Conservation (phyloP, 257 asterid genomes). For the Solanum neorickii region DNA sequence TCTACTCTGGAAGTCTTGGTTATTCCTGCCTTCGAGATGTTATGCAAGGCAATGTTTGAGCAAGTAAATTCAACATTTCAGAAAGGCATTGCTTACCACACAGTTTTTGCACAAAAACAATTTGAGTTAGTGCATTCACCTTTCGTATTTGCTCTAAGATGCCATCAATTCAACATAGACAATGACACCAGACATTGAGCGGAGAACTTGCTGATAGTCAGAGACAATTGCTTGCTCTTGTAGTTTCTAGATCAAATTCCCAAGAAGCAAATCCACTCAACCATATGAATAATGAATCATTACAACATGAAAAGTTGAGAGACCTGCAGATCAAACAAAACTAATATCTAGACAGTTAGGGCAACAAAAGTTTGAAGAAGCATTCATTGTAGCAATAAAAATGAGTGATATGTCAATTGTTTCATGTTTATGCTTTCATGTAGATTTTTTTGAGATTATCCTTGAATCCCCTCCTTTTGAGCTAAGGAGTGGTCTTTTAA, state of each 20-base stretch:
- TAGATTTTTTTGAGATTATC: constrained; percentile 64
- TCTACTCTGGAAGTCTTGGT: constrained; percentile 69
- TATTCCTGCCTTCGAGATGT: constrained; percentile 82
- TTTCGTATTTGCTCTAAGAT: constrained; percentile 62
- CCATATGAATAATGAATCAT: constrained; percentile 79
- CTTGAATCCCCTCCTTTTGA: constrained; percentile 63
- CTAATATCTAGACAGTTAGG: constrained; percentile 65
- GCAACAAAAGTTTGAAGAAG: constrained; percentile 83
- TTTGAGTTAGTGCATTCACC: constrained; percentile 74
- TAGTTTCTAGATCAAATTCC: constrained; percentile 45
- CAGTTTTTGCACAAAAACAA: constrained; percentile 60
- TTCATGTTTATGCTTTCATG: constrained; percentile 95
- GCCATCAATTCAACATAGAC: constrained; percentile 73
- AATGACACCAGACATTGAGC: constrained; percentile 61
- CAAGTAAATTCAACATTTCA: no score
- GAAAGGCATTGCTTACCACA: constrained; percentile 66
- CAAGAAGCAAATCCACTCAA: constrained; percentile 43
- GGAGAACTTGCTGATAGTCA: constrained; percentile 83
- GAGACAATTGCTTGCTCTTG: constrained; percentile 62
- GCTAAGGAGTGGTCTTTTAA: constrained; percentile 86
- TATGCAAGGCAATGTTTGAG: constrained; percentile 38
- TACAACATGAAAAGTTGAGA: constrained; percentile 86
- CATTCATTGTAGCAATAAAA: constrained; percentile 75
- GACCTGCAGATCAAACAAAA: constrained; percentile 78
- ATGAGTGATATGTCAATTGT: constrained; percentile 75